Conservation (phyloP, 257 asterid genomes). For the Solanum neorickii region DNA sequence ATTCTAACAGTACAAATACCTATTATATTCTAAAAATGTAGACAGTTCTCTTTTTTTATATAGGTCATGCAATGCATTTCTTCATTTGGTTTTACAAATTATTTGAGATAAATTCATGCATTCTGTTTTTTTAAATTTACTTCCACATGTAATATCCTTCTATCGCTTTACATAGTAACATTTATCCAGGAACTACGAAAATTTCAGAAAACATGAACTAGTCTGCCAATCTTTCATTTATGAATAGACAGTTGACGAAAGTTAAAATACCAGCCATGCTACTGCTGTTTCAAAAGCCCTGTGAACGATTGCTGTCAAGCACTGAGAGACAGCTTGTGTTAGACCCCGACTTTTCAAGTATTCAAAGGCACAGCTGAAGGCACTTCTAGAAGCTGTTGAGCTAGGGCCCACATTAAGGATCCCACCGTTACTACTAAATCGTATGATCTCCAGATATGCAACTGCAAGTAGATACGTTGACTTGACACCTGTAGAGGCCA, state of each 20-base stretch:
- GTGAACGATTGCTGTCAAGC: conserved; percentile 91
- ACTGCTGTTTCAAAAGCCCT: conserved; percentile 85
- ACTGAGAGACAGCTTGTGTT: conserved; percentile 85
- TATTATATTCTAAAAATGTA: neutral
- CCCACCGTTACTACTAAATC: conserved; percentile 99
- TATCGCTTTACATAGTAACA: neutral
- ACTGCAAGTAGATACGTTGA: conserved; percentile 99
- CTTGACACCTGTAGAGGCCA: conserved; percentile 75
- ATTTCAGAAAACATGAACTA: neutral
- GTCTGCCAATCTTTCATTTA: neutral
- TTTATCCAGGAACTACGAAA: neutral
- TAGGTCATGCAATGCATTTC: neutral
- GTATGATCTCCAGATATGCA: conserved; percentile 83
- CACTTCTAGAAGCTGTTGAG: conserved; percentile 73
- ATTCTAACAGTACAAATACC: neutral
- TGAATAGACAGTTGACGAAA: neutral
- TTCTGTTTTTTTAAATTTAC: neutral
- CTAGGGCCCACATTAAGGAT: conserved; percentile 68
- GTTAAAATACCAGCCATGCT: conserved; percentile 72
- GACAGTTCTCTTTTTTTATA: neutral
- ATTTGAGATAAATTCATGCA: neutral
- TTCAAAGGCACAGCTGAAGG: conserved; percentile 94
- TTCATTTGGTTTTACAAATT: neutral
- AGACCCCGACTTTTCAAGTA: conserved; percentile 93
- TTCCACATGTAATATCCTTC: neutral